Evolutionary conservation across 169 alveolate genomes (phyloP).

Genomic region (Besnoitia besnoiti): DNA sequence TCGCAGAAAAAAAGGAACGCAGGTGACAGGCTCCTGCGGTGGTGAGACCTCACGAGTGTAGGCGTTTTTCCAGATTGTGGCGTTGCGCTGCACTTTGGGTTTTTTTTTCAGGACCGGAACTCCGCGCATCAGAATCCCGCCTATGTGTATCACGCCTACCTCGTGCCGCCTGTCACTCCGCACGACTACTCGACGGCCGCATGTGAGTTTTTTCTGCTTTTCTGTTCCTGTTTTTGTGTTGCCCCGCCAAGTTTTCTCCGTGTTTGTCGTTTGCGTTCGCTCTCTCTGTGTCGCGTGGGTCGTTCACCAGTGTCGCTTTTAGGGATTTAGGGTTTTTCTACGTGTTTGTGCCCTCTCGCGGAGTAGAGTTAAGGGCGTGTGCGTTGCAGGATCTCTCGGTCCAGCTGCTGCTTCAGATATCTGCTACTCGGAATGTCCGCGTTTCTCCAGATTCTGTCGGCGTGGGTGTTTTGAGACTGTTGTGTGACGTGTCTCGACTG

Average conservation of each 20-base stretch:
- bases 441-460: background rate
- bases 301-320: no score
- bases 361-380: no score
- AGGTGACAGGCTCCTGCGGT: background rate
- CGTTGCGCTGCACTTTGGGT: background rate
- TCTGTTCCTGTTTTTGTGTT: background rate
- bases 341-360: no score
- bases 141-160: constrained; percentile 60
- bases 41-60: background rate
- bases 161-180: constrained; percentile 60
- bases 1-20: background rate
- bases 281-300: no score
- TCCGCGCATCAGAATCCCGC: constrained; percentile 21
- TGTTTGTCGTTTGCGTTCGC: no score
- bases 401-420: no score
- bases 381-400: no score
- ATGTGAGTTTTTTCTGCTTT: constrained; percentile 38
- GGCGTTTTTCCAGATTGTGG: no score
- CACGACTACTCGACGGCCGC: constrained; percentile 56
- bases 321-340: no score
- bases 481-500: background rate
- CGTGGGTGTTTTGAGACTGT: background rate
- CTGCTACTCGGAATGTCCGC: background rate
- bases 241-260: no score
- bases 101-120: constrained; percentile 31